Percentiles rank a stretch among this genome's conserved stretches.
phyloP scores from a whole-genome alignment of 306 rosid genomes.

The Senna siamea region DNA sequence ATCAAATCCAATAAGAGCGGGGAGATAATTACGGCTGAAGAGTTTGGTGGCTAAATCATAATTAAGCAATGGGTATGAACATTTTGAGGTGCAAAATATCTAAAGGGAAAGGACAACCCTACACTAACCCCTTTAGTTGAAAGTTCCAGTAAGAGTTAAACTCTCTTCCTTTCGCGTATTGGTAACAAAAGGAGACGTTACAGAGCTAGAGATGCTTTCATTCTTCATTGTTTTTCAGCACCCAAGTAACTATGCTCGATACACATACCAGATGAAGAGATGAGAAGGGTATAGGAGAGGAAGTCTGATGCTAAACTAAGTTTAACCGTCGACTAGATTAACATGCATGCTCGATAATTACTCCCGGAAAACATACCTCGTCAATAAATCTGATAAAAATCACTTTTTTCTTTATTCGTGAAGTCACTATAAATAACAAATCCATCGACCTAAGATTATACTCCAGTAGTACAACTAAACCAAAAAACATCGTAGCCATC shows the following conservation, averaged over 20 bases:
- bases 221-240: neutral
- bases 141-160: neutral
- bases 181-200: neutral
- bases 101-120: neutral
- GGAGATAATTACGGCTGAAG: neutral
- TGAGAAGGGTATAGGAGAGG: neutral
- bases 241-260: neutral
- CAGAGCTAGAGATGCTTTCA: neutral
- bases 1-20: too few relatives aligned
- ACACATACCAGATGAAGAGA: neutral
- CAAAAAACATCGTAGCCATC: neutral
- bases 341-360: neutral
- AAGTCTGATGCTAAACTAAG: neutral
- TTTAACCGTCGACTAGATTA: conserved; percentile 11
- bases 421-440: neutral
- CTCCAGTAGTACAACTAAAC: neutral
- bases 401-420: neutral
- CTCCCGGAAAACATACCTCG: neutral
- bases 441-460: conserved; percentile 6
- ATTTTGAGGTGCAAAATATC: neutral
- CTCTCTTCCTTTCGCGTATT: neutral
- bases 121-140: neutral
- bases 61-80: neutral
- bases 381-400: neutral
- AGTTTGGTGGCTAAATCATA: neutral